These are phyloP conservation scores for Daldinia sp. DNA, from an alignment of 2,329 filamentous ascomycete genomes.

Conservation along the genomic window DNA sequence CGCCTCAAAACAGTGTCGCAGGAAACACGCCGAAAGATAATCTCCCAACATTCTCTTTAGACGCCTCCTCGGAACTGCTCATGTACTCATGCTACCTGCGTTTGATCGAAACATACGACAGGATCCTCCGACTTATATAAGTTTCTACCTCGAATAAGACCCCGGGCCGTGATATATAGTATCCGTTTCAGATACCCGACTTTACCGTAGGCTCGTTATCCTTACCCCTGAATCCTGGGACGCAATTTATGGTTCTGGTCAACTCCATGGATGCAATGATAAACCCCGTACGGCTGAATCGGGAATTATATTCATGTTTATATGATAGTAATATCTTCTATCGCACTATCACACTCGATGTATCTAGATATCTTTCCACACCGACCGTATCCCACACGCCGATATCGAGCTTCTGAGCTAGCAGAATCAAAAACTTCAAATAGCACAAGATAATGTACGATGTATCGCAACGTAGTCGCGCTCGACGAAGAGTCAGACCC, in stretches of 20 bases:
- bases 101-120: conserved; percentile 1
- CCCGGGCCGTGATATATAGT: not conserved
- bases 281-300: too few species aligned
- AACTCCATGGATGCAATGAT: not conserved
- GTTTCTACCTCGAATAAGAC: not conserved
- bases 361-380: too few species aligned
- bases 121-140: not conserved
- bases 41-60: not conserved
- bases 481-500: too few species aligned
- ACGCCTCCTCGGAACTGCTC: not conserved
- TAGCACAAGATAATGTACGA: too few species aligned
- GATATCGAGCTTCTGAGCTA: too few species aligned
- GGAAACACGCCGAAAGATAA: not conserved
- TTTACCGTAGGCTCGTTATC: not conserved
- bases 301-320: too few species aligned
- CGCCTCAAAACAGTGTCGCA: not conserved
- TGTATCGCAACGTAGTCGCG: too few species aligned
- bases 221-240: not conserved
- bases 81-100: not conserved
- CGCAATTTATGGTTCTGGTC: not conserved
- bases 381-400: too few species aligned
- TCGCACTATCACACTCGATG: too few species aligned
- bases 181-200: not conserved
- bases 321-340: too few species aligned
- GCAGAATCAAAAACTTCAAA: too few species aligned